A percentile compares a stretch with the other conserved stretches of the same genome.
These are phyloP conservation scores for Pythium apleroticum DNA, from an alignment of 352 stramenopile genomes.

Conservation along the genomic window DNA sequence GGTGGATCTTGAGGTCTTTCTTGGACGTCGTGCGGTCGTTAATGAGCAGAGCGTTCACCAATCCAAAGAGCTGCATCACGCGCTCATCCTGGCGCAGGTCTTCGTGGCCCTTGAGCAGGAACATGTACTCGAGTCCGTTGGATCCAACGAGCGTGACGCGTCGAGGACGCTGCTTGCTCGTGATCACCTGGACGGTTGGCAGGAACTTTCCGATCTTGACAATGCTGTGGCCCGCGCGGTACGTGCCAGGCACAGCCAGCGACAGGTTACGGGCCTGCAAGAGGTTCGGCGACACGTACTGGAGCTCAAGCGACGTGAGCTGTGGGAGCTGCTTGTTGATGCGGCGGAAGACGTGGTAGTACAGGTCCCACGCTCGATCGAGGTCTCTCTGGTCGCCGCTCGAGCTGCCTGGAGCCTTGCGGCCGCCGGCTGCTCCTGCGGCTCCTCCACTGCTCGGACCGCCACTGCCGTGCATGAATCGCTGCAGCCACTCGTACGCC, in stretches of 20 bases:
- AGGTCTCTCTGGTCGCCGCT: conserved; percentile 78
- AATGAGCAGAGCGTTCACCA: conserved; percentile 99
- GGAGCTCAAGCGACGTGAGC: conserved; percentile 96
- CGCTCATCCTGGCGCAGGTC: conserved; percentile 99
- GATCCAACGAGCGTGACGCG: conserved; percentile 97
- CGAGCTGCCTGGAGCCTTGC: conserved; percentile 20
- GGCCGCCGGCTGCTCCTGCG: not conserved
- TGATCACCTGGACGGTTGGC: conserved; percentile 95
- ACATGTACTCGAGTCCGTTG: conserved; percentile 98
- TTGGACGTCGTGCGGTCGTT: conserved; percentile 98
- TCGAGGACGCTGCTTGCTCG: conserved; percentile 98
- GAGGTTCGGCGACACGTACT: conserved; percentile 95
- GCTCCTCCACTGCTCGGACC: not conserved
- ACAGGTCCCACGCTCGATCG: conserved; percentile 97
- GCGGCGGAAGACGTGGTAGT: conserved; percentile 98
- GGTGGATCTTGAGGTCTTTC: conserved; percentile 97
- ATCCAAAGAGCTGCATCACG: conserved; percentile 99
- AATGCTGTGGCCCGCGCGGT: conserved; percentile 82
- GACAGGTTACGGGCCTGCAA: conserved; percentile 93
- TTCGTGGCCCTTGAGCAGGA: conserved; percentile 99
- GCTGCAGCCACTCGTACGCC: conserved; percentile 82
- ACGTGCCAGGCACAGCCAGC: conserved; percentile 95
- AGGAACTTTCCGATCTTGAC: conserved; percentile 92
- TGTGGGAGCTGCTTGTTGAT: conserved; percentile 93
- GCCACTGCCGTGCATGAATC: conserved; percentile 43